Evolutionary conservation across 495 filamentous ascomycete species (phyloP), one percentile per base, ranked within the genome.

Genomic region (Aspergillus sparsus): DNA sequence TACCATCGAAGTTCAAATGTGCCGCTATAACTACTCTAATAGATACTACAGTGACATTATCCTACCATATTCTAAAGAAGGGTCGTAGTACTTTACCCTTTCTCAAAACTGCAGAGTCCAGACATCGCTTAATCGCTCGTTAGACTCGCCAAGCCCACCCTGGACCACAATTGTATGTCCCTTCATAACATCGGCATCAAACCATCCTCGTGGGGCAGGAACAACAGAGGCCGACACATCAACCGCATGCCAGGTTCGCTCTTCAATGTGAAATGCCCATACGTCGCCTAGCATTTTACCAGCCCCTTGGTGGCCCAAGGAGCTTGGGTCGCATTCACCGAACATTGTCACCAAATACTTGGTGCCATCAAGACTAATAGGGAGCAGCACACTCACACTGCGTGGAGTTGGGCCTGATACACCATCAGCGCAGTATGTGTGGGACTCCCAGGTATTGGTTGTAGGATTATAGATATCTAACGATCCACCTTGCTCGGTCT

Each of bases 231-330:
- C 82, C 58, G 75, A 74, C 8, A 77, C 72, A 4, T 78, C 77
- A 13, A 88, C 71, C 15, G 82, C 71, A 11, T 70, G 71, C 77
- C 85, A 83, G 50, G 75, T 76, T 42, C 82, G 72, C 7, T 74
- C 71, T 12, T 76, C 75, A 36, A 90, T 74, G 64, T 89, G 82
- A 68, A 88, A 94, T 0, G 77, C 80, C 91, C 90, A 94, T 2
- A 90, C 81, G 72, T 93, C 90, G 15, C 75, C 71, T 63, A 83
- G 77, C 78, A 90, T 90, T 63, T 80, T 85, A 1, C 89, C 89
- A 0, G 87, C 85, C 5, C 80, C 84, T n/a, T 79, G 78, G 62
- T 91, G 86, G 0, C 87, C 88, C 33, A 83, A 70, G 7, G 72
- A 69, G 65, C 82, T 86, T 1, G 86, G 83, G 65, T 86, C 81